Evolutionary conservation across 345 rosid species (phyloP).

Genomic region (Heritiera fomes): DNA sequence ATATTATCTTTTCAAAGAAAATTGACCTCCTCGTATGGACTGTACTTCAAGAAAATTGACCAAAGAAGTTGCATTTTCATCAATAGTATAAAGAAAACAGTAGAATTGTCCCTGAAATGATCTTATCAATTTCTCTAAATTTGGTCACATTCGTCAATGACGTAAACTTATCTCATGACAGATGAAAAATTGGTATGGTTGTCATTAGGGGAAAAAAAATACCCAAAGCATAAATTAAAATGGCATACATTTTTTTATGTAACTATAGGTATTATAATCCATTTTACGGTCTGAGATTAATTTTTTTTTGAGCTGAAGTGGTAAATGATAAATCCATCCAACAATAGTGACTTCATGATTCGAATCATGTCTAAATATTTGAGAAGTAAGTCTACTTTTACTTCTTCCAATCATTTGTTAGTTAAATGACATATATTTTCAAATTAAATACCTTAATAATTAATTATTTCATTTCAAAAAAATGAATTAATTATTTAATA

Average conservation of each 20-base stretch:
- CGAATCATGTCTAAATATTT: no score
- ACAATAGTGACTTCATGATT: no score
- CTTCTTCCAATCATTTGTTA: no score
- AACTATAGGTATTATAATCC: no score
- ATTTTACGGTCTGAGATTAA: no score
- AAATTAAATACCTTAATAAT: background rate
- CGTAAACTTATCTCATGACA: background rate
- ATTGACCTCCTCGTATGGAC: background rate
- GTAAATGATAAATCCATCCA: no score
- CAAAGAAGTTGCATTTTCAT: background rate
- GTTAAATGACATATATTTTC: background rate
- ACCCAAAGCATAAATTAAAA: background rate
- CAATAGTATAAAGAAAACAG: background rate
- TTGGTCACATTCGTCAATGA: background rate
- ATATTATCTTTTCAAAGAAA: background rate
- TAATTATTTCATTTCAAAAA: background rate
- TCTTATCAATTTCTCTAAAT: background rate
- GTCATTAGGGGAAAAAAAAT: background rate
- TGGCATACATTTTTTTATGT: background rate
- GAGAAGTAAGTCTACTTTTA: no score
- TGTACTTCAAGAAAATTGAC: background rate
- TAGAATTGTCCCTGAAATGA: background rate
- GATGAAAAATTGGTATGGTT: background rate
- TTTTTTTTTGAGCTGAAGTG: no score
- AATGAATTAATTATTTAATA: no score